Conservation (phyloP, 2,329 filamentous ascomycete genomes). For the Domatiomyces globalis region DNA sequence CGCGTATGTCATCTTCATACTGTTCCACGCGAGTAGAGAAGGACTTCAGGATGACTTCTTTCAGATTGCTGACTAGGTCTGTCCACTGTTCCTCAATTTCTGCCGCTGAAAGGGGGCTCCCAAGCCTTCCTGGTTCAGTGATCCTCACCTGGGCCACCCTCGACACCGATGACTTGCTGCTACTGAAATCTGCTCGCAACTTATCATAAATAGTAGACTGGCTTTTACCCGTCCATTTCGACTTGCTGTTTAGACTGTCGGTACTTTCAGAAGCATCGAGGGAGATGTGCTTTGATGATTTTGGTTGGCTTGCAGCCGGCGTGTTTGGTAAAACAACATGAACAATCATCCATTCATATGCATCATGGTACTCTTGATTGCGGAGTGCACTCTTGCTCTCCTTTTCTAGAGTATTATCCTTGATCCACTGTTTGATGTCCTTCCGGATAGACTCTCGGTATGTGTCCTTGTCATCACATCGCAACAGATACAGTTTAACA, state of each 20-base stretch:
- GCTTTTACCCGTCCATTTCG: constrained; percentile 63
- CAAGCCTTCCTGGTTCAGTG: constrained; percentile 20
- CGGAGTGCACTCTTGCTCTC: constrained; percentile 31
- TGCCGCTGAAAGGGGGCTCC: constrained; percentile 48
- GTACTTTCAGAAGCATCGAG: constrained; percentile 35
- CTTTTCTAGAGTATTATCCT: constrained; percentile 32
- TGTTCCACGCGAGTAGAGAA: constrained; percentile 85
- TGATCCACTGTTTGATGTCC: constrained; percentile 82
- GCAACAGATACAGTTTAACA: constrained; percentile 73
- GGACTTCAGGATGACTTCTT: constrained; percentile 69
- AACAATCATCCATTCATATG: constrained; percentile 86
- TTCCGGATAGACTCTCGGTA: constrained; percentile 72
- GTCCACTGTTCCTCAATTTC: constrained; percentile 72
- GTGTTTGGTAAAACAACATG: constrained; percentile 87
- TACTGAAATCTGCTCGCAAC: constrained; percentile 78
- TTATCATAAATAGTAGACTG: constrained; percentile 80
- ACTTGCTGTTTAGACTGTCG: constrained; percentile 51
- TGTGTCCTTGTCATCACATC: constrained; percentile 88
- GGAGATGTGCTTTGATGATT: constrained; percentile 38
- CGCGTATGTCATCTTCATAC: constrained; percentile 93
- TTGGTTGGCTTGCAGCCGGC: constrained; percentile 61
- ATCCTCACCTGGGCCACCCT: constrained; percentile 76
- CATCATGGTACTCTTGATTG: constrained; percentile 83
- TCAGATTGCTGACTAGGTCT: constrained; percentile 74
- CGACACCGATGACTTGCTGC: constrained; percentile 58